phyloP scores from a whole-genome alignment of 2,329 filamentous ascomycete species.

The Plenodomus biglobosus region DNA sequence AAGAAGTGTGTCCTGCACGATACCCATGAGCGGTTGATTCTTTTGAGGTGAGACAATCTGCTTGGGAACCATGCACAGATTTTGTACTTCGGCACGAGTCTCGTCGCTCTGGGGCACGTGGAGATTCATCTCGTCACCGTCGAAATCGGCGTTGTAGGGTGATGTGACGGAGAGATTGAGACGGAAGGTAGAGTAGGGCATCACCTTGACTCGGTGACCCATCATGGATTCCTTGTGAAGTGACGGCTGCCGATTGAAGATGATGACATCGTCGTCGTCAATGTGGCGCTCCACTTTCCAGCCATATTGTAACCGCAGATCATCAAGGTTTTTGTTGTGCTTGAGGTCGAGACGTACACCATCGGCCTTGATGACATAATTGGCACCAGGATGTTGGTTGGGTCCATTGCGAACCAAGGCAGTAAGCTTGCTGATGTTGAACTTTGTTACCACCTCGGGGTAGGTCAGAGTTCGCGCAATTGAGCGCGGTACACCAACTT shows the following conservation, averaged over 20 bases:
- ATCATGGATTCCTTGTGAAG: conserved; percentile 99
- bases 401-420: conserved; percentile 89
- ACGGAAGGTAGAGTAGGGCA: conserved; percentile 98
- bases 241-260: conserved; percentile 99
- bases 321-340: conserved; percentile 84
- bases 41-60: conserved; percentile 98
- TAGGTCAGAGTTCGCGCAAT: conserved; percentile 94
- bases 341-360: conserved; percentile 93
- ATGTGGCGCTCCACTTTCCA: conserved; percentile 99
- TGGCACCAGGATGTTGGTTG: conserved; percentile 91
- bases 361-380: conserved; percentile 92
- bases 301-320: conserved; percentile 87
- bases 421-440: conserved; percentile 93
- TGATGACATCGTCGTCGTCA: conserved; percentile 93
- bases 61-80: conserved; percentile 95
- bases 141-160: conserved; percentile 99
- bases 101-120: conserved; percentile 98
- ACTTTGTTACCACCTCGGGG: conserved; percentile 94
- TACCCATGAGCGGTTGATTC: conserved; percentile 98
- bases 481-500: conserved; percentile 93
- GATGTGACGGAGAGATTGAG: conserved; percentile 97
- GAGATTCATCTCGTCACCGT: conserved; percentile 99
- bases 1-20: conserved; percentile 95
- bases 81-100: conserved; percentile 88
- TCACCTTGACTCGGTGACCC: conserved; percentile 95